These are phyloP conservation scores for Akanthomyces dipterigenus DNA, from an alignment of 2,329 filamentous ascomycete genomes.

Conservation along the genomic window DNA sequence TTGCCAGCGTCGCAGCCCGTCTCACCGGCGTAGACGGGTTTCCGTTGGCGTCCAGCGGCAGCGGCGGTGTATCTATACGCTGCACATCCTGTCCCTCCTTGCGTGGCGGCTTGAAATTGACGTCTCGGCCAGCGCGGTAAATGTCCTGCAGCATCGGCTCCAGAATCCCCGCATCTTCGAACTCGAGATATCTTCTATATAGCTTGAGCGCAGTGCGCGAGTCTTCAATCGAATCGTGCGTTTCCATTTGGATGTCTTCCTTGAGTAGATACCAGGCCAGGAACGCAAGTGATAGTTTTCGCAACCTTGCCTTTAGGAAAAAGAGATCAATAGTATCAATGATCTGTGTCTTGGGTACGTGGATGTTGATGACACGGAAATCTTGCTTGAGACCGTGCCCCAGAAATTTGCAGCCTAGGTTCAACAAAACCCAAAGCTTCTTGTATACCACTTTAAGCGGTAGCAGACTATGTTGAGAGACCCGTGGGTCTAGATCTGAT, in stretches of 20 bases:
- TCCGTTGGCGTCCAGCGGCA: slow-evolving; percentile 29
- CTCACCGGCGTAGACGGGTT: slow-evolving; percentile 41
- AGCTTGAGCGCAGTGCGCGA: slow-evolving; percentile 83
- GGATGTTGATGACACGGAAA: slow-evolving; percentile 97
- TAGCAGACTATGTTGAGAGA: slow-evolving; percentile 76
- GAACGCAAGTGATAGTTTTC: slow-evolving; percentile 88
- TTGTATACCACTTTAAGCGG: slow-evolving; percentile 91
- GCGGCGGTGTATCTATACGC: slow-evolving; percentile 49
- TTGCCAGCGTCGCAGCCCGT: slow-evolving; percentile 30
- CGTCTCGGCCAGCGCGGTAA: slow-evolving; percentile 50
- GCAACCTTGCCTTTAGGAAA: slow-evolving; percentile 69
- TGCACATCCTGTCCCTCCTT: slow-evolving; percentile 38
- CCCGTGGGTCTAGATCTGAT: slow-evolving; percentile 72
- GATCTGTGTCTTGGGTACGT: slow-evolving; percentile 82
- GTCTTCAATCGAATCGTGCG: slow-evolving; percentile 94
- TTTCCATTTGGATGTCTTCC: slow-evolving; percentile 87
- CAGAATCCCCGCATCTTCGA: slow-evolving; percentile 74
- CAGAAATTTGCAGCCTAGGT: slow-evolving; percentile 87
- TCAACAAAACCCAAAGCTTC: slow-evolving; percentile 93
- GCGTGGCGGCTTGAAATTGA: slow-evolving; percentile 45
- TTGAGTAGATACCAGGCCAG: slow-evolving; percentile 86
- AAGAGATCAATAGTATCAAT: slow-evolving; percentile 93
- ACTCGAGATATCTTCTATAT: slow-evolving; percentile 86
- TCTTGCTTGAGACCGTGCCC: slow-evolving; percentile 92
- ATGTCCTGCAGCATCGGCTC: slow-evolving; percentile 82